phyloP scores from a whole-genome alignment of 768 basidiomycete species.

The Boletus rufocinnamomeus region DNA sequence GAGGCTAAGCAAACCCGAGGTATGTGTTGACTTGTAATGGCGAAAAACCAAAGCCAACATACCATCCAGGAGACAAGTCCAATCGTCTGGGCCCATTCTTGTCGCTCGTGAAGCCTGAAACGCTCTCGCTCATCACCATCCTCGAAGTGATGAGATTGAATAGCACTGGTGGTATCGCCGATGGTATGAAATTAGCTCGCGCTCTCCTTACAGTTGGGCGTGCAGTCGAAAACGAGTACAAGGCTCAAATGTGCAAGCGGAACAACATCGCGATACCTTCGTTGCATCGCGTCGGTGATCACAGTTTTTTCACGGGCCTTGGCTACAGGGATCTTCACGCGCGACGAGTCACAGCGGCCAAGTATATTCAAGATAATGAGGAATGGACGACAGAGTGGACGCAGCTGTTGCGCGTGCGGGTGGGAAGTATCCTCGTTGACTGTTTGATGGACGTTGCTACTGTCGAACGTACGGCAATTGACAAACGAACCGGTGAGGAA shows the following conservation, averaged over 20 bases:
- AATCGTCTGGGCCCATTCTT: constrained; percentile 67
- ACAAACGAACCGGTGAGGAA: constrained; percentile 59
- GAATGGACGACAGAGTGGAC: constrained; percentile 85
- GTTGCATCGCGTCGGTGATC: constrained; percentile 28
- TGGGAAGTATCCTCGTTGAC: constrained; percentile 84
- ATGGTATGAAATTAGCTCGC: constrained; percentile 89
- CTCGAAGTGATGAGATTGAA: constrained; percentile 84
- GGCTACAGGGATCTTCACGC: constrained; percentile 65
- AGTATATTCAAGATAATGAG: constrained; percentile 64
- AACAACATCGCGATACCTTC: constrained; percentile 56
- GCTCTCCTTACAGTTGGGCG: constrained; percentile 79
- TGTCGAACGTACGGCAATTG: constrained; percentile 59
- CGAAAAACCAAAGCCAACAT: neutral
- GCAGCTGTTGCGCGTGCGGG: constrained; percentile 67
- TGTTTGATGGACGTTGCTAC: constrained; percentile 82
- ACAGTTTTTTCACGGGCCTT: constrained; percentile 55
- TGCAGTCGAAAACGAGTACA: constrained; percentile 89
- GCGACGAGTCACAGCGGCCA: constrained; percentile 65
- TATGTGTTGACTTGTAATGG: constrained; percentile 8
- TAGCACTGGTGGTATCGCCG: constrained; percentile 70
- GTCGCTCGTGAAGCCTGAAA: constrained; percentile 69
- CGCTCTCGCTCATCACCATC: constrained; percentile 85
- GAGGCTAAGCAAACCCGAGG: constrained; percentile 36
- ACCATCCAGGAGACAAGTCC: constrained; percentile 13
- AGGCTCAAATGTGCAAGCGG: constrained; percentile 74